Conservation (phyloP, 163 green algal genomes). For the Prototheca cutis region DNA sequence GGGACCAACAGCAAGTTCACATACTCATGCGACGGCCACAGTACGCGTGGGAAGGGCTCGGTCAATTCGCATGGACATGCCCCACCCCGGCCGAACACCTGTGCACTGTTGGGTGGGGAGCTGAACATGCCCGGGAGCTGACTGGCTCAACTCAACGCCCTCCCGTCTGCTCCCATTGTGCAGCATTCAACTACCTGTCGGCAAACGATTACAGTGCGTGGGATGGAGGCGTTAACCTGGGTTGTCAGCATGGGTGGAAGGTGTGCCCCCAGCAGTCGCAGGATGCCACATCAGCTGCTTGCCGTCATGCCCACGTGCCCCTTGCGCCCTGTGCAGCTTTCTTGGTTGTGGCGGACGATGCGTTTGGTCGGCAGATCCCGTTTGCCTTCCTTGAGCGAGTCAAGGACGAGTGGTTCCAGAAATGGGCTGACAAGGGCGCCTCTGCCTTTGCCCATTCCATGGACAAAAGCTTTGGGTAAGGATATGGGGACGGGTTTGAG, state of each 20-base stretch:
- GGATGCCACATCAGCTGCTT: too few relatives aligned
- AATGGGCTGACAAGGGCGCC: conserved; percentile 56
- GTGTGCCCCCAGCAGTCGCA: too few relatives aligned
- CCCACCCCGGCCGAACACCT: neutral
- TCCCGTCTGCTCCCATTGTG: neutral
- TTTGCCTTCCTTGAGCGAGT: conserved; percentile 89
- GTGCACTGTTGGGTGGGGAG: neutral
- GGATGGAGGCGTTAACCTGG: too few relatives aligned
- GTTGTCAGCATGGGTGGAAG: too few relatives aligned
- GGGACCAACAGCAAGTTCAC: conserved; percentile 78
- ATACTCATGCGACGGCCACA: conserved; percentile 79
- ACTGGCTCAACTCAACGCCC: too few relatives aligned
- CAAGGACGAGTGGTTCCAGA: conserved; percentile 71
- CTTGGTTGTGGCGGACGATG: conserved; percentile 78
- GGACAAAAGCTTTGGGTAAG: conserved; percentile 68
- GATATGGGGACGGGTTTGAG: neutral
- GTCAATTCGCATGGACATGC: neutral
- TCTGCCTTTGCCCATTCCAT: conserved; percentile 62
- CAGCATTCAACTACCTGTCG: conserved; percentile 87
- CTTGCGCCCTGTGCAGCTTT: conserved; percentile 39
- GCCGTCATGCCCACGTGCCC: too few relatives aligned
- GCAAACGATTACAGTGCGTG: conserved; percentile 70
- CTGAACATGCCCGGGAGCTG: too few relatives aligned
- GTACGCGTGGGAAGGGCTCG: neutral
- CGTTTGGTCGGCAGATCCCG: conserved; percentile 73